Evolutionary conservation across 2,329 filamentous ascomycete genomes (phyloP).

Genomic region (Periglandula ipomoeae): DNA sequence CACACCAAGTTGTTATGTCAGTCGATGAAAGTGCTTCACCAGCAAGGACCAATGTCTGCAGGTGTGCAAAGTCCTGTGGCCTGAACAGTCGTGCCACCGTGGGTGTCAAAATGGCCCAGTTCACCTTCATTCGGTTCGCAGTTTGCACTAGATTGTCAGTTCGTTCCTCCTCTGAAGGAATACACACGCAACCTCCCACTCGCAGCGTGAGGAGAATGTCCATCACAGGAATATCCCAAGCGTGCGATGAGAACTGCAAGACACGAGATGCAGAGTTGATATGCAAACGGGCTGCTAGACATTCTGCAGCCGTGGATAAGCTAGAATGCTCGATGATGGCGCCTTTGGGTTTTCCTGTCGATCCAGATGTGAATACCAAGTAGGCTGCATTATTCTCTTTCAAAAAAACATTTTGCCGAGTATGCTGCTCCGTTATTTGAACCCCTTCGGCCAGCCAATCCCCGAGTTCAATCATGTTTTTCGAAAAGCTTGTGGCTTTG

Average conservation of each 20-base stretch:
- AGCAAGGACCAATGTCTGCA: background rate
- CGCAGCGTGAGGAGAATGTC: slow-evolving; percentile 12
- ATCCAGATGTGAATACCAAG: slow-evolving; percentile 14
- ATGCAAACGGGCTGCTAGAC: background rate
- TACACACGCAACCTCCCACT: slow-evolving; percentile 12
- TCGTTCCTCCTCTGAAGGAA: slow-evolving; percentile 12
- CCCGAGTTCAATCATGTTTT: background rate
- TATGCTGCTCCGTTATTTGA: background rate
- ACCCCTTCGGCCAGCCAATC: background rate
- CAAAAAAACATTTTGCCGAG: background rate
- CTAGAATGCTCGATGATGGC: slow-evolving; percentile 13
- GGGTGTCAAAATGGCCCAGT: slow-evolving; percentile 1
- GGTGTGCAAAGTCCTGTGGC: background rate
- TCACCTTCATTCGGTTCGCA: background rate
- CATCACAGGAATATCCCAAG: background rate
- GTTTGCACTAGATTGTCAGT: slow-evolving; percentile 9
- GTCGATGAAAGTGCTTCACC: background rate
- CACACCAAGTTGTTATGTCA: background rate
- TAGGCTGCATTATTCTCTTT: slow-evolving; percentile 10
- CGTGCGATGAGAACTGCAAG: slow-evolving; percentile 10
- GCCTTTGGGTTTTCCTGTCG: slow-evolving; percentile 15
- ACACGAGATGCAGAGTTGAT: background rate
- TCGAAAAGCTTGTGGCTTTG: background rate
- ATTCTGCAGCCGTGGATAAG: slow-evolving; percentile 2
- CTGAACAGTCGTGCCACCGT: background rate